Conservation (phyloP, 2,329 filamentous ascomycete genomes). For the Fusarium lateritium region DNA sequence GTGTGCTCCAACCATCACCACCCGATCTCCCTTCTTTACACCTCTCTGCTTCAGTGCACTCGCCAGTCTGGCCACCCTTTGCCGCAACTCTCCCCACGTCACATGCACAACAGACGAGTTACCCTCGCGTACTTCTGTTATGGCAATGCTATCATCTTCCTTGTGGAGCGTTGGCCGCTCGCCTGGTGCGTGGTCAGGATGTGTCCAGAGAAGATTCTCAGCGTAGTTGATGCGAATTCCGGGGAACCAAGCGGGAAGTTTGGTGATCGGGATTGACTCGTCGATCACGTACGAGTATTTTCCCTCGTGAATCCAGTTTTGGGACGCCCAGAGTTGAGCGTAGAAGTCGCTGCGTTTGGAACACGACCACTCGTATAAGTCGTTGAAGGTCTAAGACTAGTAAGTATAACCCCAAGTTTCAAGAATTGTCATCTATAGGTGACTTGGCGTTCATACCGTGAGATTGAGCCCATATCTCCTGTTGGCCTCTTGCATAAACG, state of each 20-base stretch:
- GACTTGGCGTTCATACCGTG: slow-evolving; percentile 59
- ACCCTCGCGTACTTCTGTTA: slow-evolving; percentile 82
- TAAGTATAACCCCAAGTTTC: not conserved
- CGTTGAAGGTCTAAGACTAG: slow-evolving; percentile 70
- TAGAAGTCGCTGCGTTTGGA: slow-evolving; percentile 75
- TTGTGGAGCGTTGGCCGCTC: slow-evolving; percentile 71
- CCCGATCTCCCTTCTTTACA: slow-evolving; percentile 78
- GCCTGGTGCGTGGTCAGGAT: slow-evolving; percentile 58
- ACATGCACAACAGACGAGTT: slow-evolving; percentile 68
- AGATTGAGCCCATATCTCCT: slow-evolving; percentile 68
- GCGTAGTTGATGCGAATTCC: slow-evolving; percentile 83
- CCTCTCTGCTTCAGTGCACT: slow-evolving; percentile 77
- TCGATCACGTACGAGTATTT: slow-evolving; percentile 74
- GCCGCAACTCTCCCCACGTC: slow-evolving; percentile 77
- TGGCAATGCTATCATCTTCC: slow-evolving; percentile 78
- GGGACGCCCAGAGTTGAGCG: slow-evolving; percentile 72
- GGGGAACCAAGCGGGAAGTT: slow-evolving; percentile 82
- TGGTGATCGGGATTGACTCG: slow-evolving; percentile 77
- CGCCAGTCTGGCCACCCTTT: slow-evolving; percentile 70
- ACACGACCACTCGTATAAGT: slow-evolving; percentile 80
- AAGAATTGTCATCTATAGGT: accelerated
- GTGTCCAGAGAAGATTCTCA: slow-evolving; percentile 82
- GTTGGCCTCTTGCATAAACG: slow-evolving; percentile 78
- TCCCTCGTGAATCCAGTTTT: slow-evolving; percentile 75
- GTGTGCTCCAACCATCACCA: slow-evolving; percentile 83